These are phyloP conservation scores for Chlorencoelia australis DNA, from an alignment of 2,329 filamentous ascomycete genomes.

Conservation along the genomic window DNA sequence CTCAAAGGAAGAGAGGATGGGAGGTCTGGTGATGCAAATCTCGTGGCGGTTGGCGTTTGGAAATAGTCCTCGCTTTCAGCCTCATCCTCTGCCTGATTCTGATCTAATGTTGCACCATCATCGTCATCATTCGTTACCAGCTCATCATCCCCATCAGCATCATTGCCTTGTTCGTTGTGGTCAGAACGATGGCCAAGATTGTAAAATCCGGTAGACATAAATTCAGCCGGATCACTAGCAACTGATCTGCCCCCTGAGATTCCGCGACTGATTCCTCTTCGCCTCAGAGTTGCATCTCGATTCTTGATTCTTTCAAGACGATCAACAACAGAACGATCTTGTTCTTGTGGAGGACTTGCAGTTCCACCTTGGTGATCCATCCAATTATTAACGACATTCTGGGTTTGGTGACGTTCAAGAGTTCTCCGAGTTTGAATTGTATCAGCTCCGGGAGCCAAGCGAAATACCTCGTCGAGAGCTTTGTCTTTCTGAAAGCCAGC, in stretches of 20 bases:
- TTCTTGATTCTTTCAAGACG: conserved; percentile 37
- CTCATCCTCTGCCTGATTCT: conserved; percentile 29
- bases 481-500: conserved; percentile 83
- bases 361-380: conserved; percentile 62
- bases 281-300: conserved; percentile 15
- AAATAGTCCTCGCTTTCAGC: conserved; percentile 46
- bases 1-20: too few relatives aligned
- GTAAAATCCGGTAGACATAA: conserved; percentile 36
- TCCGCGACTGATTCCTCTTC: conserved; percentile 26
- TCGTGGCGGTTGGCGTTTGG: conserved; percentile 37
- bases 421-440: conserved; percentile 49
- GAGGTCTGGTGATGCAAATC: conserved; percentile 27
- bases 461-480: conserved; percentile 85
- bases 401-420: conserved; percentile 60
- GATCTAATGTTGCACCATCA: conserved; percentile 41
- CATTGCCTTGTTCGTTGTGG: conserved; percentile 2
- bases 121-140: conserved; percentile 73
- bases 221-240: conserved; percentile 54
- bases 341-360: conserved; percentile 47
- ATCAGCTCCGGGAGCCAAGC: conserved; percentile 56
- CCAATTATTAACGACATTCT: conserved; percentile 79
- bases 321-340: conserved; percentile 48
- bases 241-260: conserved; percentile 42
- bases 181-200: conserved; percentile 9
- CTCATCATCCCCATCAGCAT: conserved; percentile 69